These are phyloP conservation scores for Achaetomiella virescens DNA, from an alignment of 495 filamentous ascomycete species.

Conservation along the genomic window DNA sequence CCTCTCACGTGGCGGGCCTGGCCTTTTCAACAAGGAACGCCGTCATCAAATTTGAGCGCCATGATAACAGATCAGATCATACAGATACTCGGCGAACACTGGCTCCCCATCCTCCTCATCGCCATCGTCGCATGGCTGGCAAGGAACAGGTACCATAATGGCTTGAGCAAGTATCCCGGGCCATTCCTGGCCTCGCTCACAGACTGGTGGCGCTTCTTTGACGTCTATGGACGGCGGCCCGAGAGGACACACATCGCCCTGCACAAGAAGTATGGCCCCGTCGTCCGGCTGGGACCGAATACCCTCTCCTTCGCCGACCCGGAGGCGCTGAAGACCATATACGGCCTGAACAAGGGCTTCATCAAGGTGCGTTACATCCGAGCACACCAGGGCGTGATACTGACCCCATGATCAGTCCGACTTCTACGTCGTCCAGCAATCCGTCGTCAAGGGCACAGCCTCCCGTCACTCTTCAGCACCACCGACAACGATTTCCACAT, in stretches of 20 bases:
- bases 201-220: slow-evolving; percentile 61
- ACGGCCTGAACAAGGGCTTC: slow-evolving; percentile 78
- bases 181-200: slow-evolving; percentile 63
- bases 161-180: slow-evolving; percentile 60
- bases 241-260: slow-evolving; percentile 60
- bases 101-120: slow-evolving; percentile 36
- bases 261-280: slow-evolving; percentile 64
- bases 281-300: slow-evolving; percentile 66
- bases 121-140: slow-evolving; percentile 39
- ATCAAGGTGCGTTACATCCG: slow-evolving; percentile 49
- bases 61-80: slow-evolving; percentile 27
- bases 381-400: slow-evolving; percentile 1
- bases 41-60: background rate
- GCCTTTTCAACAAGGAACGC: slow-evolving; percentile 12
- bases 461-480: slow-evolving; percentile 73
- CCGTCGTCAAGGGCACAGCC: slow-evolving; percentile 56
- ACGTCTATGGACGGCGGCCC: slow-evolving; percentile 55
- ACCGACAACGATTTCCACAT: slow-evolving; percentile 68
- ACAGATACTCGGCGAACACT: slow-evolving; percentile 38
- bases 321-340: slow-evolving; percentile 63
- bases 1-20: background rate
- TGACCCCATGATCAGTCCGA: slow-evolving; percentile 51
- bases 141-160: slow-evolving; percentile 53
- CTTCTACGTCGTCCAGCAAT: slow-evolving; percentile 65
- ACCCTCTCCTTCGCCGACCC: slow-evolving; percentile 62